These are phyloP conservation scores for Sporothrix inflata DNA, from an alignment of 2,329 filamentous ascomycete genomes.

Conservation along the genomic window DNA sequence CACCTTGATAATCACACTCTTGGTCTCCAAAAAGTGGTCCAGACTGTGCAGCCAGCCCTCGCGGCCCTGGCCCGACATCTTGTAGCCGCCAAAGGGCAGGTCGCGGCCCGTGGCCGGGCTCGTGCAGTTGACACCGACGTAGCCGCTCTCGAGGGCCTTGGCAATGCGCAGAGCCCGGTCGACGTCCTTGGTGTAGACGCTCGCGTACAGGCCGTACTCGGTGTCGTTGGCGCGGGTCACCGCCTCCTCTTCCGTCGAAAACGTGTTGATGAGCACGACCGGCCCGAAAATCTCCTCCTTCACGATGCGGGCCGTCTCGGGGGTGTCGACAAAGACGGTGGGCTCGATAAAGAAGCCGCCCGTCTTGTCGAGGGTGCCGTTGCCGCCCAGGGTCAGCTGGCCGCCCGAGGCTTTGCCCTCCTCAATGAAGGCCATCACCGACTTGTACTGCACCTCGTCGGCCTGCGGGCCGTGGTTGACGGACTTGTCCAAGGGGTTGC, in stretches of 20 bases:
- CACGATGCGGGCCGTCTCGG: conserved; percentile 46
- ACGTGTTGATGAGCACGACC: conserved; percentile 54
- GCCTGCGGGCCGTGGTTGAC: conserved; percentile 50
- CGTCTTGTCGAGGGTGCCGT: conserved; percentile 30
- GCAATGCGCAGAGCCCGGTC: conserved; percentile 42
- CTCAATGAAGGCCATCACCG: conserved; percentile 45
- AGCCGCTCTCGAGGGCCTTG: conserved; percentile 56
- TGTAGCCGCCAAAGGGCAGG: conserved; percentile 48
- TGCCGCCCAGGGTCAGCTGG: conserved; percentile 37
- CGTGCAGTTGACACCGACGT: conserved; percentile 57
- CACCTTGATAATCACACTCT: conserved; percentile 38
- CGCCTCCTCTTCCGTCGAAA: conserved; percentile 56
- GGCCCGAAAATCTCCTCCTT: conserved; percentile 60
- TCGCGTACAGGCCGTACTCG: conserved; percentile 57
- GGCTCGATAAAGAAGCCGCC: conserved; percentile 46
- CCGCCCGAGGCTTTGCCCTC: conserved; percentile 40
- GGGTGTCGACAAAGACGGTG: conserved; percentile 45
- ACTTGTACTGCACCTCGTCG: conserved; percentile 49
- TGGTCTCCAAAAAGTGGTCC: conserved; percentile 42
- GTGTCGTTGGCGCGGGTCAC: conserved; percentile 55
- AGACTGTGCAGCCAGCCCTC: conserved; percentile 43
- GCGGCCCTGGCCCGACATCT: conserved; percentile 44
- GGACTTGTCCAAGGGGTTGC: conserved; percentile 42
- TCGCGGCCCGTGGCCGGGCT: conserved; percentile 42
- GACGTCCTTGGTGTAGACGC: conserved; percentile 56